Conservation (phyloP, 345 rosid species). For the Cochlearia excelsa region DNA sequence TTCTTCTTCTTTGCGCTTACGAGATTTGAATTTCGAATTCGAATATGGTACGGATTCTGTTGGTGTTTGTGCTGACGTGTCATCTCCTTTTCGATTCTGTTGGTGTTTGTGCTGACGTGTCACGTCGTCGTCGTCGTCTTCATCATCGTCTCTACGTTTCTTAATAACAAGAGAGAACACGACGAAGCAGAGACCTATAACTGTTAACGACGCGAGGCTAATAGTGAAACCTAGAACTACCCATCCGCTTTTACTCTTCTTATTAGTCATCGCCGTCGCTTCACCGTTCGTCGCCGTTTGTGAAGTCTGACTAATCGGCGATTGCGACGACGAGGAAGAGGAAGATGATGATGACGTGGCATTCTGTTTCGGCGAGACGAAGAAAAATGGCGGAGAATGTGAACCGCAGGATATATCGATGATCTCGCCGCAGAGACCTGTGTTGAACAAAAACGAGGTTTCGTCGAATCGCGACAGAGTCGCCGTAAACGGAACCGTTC, state of each 20-base stretch:
- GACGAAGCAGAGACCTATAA: constrained; percentile 39
- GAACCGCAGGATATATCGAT: constrained; percentile 54
- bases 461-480: constrained; percentile 55
- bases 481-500: constrained; percentile 60
- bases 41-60: constrained; percentile 18
- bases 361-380: constrained; percentile 36
- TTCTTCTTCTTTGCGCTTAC: constrained; percentile 25
- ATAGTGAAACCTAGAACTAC: constrained; percentile 47
- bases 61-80: not conserved
- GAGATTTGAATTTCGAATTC: constrained; percentile 25
- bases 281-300: constrained; percentile 39
- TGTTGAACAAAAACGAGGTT: constrained; percentile 55
- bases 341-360: constrained; percentile 32
- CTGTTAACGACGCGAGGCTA: constrained; percentile 46
- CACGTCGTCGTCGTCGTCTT: constrained; percentile 17
- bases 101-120: constrained; percentile 8
- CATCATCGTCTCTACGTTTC: constrained; percentile 25
- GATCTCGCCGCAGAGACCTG: constrained; percentile 74
- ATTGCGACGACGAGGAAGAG: constrained; percentile 10
- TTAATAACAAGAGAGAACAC: constrained; percentile 37
- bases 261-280: constrained; percentile 24
- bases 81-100: constrained; percentile 19
- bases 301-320: constrained; percentile 49
- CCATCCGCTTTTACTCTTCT: constrained; percentile 37
- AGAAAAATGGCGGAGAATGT: constrained; percentile 51